Evolutionary conservation across 495 filamentous ascomycete species (phyloP), one percentile per base, ranked within the genome.

Genomic region (Lasiosphaeria hispida): DNA sequence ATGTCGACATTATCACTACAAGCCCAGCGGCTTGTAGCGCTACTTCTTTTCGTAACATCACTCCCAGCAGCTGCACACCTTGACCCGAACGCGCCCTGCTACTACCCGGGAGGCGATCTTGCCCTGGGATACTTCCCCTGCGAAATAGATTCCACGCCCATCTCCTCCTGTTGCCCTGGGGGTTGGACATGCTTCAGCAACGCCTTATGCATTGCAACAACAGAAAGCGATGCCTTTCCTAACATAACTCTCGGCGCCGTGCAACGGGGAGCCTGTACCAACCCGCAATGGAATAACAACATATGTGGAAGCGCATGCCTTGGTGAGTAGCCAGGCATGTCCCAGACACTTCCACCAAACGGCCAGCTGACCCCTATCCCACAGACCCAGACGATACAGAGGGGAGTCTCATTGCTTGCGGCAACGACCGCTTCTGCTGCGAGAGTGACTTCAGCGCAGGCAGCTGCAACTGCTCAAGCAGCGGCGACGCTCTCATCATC

Each of bases 111-210:
- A 1, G 66, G 61, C 3, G 40, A 18, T 7, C 52, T 52, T 7
- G 65, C 69, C 7, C 42, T 40, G 1, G 61, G 63, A 10, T 71
- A 69, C 48, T 61, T 49, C 35, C 60, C 69, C 10, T 74, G 70
- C 55, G 43, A 69, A 39, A 42, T 60, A 15, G 50, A 41, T 19
- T 30, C 56, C 39, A 59, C 63, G 0, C 55, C 54, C 30, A 60
- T 64, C 15, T 43, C 57, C 4, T 48, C 57, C 3, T 74, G 70
- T 52, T 73, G 72, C 47, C 61, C 66, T 17, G 55, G 53, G 0
- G 72, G 72, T 3, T 72, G 66, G 62, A 71, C 72, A 10, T 73
- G 71, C 57, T 75, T 68, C 43, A 64, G 63, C 23, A 71, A 67
- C 55, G 53, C 60, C n/a, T 63, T 73, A 2, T 73, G 68, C 49